Conservation (phyloP, 306 rosid genomes). For the Arachis hypogaea region DNA sequence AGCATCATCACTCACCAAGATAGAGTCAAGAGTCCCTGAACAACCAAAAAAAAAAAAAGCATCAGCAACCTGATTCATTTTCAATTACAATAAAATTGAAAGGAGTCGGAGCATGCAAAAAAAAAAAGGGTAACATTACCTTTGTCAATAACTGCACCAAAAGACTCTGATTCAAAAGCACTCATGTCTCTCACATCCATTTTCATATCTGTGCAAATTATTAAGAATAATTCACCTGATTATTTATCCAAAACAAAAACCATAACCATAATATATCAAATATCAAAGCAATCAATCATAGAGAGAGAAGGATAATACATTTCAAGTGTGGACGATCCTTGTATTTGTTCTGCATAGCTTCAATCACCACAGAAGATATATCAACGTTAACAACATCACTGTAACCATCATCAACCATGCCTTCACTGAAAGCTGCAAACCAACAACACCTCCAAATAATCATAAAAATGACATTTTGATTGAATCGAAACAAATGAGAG, state of each 20-base stretch:
- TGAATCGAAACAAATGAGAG: constrained; percentile 30
- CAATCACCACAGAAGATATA: constrained; percentile 73
- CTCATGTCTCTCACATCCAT: constrained; percentile 90
- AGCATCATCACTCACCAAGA: constrained; percentile 64
- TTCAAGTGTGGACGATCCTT: constrained; percentile 55
- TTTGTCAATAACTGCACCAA: constrained; percentile 76
- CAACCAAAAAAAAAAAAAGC: constrained; percentile 33
- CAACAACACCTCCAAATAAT: neutral
- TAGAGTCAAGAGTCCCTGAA: constrained; percentile 92
- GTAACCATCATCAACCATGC: constrained; percentile 80
- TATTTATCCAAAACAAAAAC: neutral
- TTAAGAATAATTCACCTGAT: constrained; percentile 29
- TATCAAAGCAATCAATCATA: neutral
- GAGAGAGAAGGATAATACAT: constrained; percentile 52
- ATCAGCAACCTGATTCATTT: constrained; percentile 23
- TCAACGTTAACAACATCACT: constrained; percentile 74
- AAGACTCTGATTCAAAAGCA: constrained; percentile 62
- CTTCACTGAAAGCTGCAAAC: constrained; percentile 70
- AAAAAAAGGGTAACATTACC: constrained; percentile 49
- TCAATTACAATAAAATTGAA: neutral
- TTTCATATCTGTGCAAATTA: constrained; percentile 56
- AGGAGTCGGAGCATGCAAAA: neutral
- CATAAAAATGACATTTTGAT: neutral
- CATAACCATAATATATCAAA: neutral
- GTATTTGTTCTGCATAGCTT: constrained; percentile 73